Base-by-base conservation (phyloP, 1,139 yeast genomes). In the Saccharomycopsis hybrid region DNA sequence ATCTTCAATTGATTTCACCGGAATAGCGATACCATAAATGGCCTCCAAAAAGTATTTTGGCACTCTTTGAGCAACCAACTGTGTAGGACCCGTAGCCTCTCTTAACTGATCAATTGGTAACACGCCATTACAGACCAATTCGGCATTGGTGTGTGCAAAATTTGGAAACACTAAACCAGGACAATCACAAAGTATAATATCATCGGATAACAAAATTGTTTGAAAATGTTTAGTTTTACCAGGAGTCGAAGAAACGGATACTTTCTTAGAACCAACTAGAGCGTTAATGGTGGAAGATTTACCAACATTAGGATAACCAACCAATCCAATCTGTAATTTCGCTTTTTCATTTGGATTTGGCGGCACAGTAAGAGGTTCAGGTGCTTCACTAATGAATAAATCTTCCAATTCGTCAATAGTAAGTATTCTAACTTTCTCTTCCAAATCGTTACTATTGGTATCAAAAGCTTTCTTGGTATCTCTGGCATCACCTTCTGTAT, bases 191-290 rank as follows among this genome's bases (percentile, higher is more conserved):
- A 94, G 74, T 58, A 88, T 75, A 5, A 92, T 95, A 43, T 84
- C 76, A 46, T 85, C 85, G 0, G 96, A 81, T 44, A 94, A 76
- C 61, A 82, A 80, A 56, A 94, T 89, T 1, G 99, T 94, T 72
- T 94, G 99, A 75, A 94, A 94, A 74, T 94, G 99, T 66, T 94
- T 94, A 18, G 99, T 94, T 66, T 94, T 94, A 71, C 99, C 99
- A 4, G 99, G 99, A 0, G 98, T 94, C 1, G 98, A 76, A 1
- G 98, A 92, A 39, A 94, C 98, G 1, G 97, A 89, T 9, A 94
- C 99, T 64, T 88, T 90, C 64, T 94, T 94, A 29, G 97, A 82
- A 25, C 98, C 98, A 47, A 92, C 94, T 47, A 94, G 74, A 0
- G 97, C 96, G 66, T 90, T 90, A 60, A 90, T 90, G 8, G 97